Conservation (phyloP, 345 rosid species). For the Fremontodendron californicum region DNA sequence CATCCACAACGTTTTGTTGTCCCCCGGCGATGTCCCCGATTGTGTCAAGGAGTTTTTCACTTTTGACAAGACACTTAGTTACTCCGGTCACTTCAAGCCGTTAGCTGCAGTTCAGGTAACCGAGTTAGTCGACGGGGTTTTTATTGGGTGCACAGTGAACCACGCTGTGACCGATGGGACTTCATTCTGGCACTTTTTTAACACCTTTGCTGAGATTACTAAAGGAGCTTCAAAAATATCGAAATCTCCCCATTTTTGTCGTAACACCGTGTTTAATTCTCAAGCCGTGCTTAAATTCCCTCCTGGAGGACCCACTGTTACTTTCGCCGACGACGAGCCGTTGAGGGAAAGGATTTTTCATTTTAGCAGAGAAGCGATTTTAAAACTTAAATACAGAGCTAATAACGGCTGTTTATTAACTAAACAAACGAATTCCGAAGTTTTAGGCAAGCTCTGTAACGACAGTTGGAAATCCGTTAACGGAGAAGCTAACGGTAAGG, state of each 20-base stretch:
- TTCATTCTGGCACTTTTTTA: conserved; percentile 95
- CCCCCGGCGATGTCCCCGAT: conserved; percentile 53
- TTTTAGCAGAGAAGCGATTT: conserved; percentile 71
- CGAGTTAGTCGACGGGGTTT: conserved; percentile 66
- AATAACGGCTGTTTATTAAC: conserved; percentile 19
- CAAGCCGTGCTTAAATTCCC: conserved; percentile 64
- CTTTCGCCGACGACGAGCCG: conserved; percentile 67
- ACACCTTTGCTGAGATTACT: conserved; percentile 71
- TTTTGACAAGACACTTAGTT: conserved; percentile 67
- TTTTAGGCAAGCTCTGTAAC: conserved; percentile 47
- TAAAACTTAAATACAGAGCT: conserved; percentile 59
- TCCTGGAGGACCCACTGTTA: conserved; percentile 65
- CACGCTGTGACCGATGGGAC: conserved; percentile 90
- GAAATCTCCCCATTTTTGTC: conserved; percentile 59
- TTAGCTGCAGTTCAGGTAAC: conserved; percentile 81
- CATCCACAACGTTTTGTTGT: conserved; percentile 39
- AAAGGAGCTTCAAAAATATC: conserved; percentile 55
- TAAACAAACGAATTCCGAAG: conserved; percentile 28
- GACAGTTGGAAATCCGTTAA: conserved; percentile 48
- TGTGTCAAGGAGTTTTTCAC: conserved; percentile 68
- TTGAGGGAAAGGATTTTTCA: conserved; percentile 82
- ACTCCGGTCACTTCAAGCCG: conserved; percentile 70
- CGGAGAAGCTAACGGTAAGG: conserved; percentile 40
- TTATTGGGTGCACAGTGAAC: conserved; percentile 75
- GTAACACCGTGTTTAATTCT: conserved; percentile 60